These are phyloP conservation scores for Hylodesmum podocarpum DNA, from an alignment of 306 rosid genomes.

Conservation along the genomic window DNA sequence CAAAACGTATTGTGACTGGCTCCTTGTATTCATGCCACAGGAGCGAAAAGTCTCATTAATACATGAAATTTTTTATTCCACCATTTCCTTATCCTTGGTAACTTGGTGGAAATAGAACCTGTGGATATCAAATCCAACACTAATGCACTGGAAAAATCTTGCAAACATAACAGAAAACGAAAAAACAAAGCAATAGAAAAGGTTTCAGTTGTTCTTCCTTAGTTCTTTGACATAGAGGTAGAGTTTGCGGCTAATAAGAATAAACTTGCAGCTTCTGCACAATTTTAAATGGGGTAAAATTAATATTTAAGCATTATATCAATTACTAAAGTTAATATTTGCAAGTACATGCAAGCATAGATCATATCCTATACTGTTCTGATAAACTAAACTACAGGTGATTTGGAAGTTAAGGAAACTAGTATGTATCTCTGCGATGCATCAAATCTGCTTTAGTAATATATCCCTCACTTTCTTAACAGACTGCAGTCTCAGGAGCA, in stretches of 20 bases:
- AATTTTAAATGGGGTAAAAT: constrained; percentile 7
- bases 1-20: constrained; percentile 27
- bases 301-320: constrained; percentile 8
- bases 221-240: background rate
- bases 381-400: constrained; percentile 29
- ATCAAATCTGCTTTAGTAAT: constrained; percentile 30
- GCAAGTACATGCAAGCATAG: constrained; percentile 1
- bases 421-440: background rate
- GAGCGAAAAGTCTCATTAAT: constrained; percentile 17
- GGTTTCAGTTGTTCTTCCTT: background rate
- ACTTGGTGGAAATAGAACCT: constrained; percentile 17
- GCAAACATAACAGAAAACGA: background rate
- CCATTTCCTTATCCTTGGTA: constrained; percentile 23
- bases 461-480: constrained; percentile 37
- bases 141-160: background rate
- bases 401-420: constrained; percentile 22
- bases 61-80: constrained; percentile 21
- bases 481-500: constrained; percentile 33
- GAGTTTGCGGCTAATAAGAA: constrained; percentile 8
- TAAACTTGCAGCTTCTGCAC: constrained; percentile 16
- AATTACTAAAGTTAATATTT: constrained; percentile 15
- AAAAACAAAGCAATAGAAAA: background rate
- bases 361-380: constrained; percentile 5
- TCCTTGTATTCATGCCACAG: constrained; percentile 29
- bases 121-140: background rate